Conservation (phyloP, 1,284 basidiomycete species). For the Taiwanofungus camphoratus region DNA sequence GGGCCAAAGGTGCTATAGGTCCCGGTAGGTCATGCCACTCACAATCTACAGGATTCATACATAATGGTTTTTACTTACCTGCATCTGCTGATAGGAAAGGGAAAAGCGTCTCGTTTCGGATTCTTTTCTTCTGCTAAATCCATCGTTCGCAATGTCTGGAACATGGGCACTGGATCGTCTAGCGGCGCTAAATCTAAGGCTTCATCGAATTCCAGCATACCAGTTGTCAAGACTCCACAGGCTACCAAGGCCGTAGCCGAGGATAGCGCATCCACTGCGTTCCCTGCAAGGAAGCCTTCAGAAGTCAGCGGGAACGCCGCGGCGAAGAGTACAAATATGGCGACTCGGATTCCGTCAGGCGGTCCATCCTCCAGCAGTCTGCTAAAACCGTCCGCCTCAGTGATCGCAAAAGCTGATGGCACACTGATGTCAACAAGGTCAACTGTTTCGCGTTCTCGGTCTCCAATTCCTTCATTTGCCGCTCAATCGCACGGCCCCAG, state of each 20-base stretch:
- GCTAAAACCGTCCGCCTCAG: constrained; percentile 15
- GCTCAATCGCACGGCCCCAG: constrained; percentile 7
- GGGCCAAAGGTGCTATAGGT: neutral
- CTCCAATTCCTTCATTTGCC: constrained; percentile 30
- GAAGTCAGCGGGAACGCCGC: constrained; percentile 1
- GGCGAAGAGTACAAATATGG: constrained; percentile 5
- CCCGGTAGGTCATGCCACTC: neutral
- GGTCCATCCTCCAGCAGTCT: constrained; percentile 14
- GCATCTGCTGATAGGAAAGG: constrained; percentile 20
- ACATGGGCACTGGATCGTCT: constrained; percentile 24
- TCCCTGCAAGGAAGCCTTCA: constrained; percentile 7
- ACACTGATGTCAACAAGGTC: constrained; percentile 14
- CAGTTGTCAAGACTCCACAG: constrained; percentile 19
- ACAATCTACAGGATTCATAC: neutral
- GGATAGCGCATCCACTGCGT: constrained; percentile 8
- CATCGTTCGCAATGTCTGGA: constrained; percentile 35
- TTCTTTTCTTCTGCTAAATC: constrained; percentile 36
- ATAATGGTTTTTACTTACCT: neutral
- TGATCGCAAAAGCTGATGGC: constrained; percentile 11
- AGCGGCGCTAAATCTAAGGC: constrained; percentile 12
- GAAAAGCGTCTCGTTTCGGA: constrained; percentile 30
- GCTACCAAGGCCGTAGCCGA: constrained; percentile 7
- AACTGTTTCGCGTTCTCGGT: constrained; percentile 16
- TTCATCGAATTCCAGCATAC: constrained; percentile 15
- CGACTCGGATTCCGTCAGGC: constrained; percentile 11